Evolutionary conservation across 306 rosid genomes (phyloP).

Genomic region (Gleditsia sinensis): DNA sequence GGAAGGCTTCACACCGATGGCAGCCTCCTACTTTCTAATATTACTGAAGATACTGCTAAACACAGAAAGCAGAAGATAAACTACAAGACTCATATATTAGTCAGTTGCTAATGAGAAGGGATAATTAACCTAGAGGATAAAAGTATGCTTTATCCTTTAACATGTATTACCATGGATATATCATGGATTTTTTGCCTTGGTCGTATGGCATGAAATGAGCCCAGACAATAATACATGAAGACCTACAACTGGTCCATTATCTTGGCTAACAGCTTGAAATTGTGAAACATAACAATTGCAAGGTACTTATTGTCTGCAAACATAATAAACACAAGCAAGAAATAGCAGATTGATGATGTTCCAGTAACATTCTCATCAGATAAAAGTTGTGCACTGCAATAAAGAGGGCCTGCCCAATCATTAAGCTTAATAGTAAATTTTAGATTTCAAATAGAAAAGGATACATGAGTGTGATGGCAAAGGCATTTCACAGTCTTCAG

Average conservation of each 20-base stretch:
- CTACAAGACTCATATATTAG: no score
- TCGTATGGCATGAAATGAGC: not conserved
- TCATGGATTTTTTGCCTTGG: not conserved
- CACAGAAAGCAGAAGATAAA: no score
- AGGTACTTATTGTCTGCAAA: not conserved
- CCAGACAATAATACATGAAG: not conserved
- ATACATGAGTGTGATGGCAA: constrained; percentile 68
- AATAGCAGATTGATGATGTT: not conserved
- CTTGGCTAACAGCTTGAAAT: not conserved
- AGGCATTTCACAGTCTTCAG: constrained; percentile 59
- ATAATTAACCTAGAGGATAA: not conserved
- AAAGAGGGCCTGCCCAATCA: constrained; percentile 14
- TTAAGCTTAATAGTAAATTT: constrained; percentile 17
- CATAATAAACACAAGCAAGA: not conserved
- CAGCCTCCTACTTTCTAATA: no score
- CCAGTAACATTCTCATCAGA: not conserved
- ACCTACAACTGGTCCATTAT: not conserved
- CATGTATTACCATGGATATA: not conserved
- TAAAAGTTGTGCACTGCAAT: not conserved
- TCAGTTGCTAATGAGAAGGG: not conserved
- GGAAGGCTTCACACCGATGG: no score
- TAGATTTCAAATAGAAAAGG: constrained; percentile 39
- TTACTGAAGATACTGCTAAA: no score
- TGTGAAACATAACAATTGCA: not conserved
- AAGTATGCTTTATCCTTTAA: not conserved